Evolutionary conservation across 345 rosid species (phyloP).

Genomic region (Corchorus olitorius): DNA sequence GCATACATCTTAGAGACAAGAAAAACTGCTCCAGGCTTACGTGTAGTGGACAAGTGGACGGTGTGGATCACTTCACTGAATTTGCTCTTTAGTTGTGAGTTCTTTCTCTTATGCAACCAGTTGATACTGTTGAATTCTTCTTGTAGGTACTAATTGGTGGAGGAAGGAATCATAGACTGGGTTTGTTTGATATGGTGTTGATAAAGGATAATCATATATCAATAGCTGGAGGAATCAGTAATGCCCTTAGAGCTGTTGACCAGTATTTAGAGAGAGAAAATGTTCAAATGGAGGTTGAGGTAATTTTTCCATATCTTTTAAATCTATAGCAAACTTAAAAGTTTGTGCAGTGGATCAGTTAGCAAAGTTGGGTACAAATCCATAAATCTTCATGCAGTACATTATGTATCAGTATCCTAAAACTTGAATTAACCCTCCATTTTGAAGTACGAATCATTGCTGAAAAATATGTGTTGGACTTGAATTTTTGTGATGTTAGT

Average conservation of each 20-base stretch:
- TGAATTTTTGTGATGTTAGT: not conserved
- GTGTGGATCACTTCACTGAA: conserved; percentile 47
- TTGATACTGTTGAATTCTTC: conserved; percentile 30
- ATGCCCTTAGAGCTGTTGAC: conserved; percentile 79
- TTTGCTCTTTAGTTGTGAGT: not conserved
- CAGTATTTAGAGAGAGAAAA: conserved; percentile 59
- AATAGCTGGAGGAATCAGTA: conserved; percentile 78
- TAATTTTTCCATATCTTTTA: conserved; percentile 38
- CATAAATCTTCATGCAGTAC: not conserved
- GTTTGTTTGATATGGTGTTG: conserved; percentile 97
- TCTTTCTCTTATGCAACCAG: conserved; percentile 21
- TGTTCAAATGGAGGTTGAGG: conserved; percentile 95
- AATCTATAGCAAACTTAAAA: not conserved
- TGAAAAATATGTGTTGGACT: not conserved
- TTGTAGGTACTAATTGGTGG: conserved; percentile 92
- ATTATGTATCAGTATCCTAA: not conserved
- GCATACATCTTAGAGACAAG: conserved; percentile 89
- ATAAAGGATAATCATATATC: conserved; percentile 97
- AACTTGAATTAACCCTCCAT: not conserved
- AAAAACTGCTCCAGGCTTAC: conserved; percentile 91
- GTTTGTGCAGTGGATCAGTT: conserved; percentile 11
- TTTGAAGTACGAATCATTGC: not conserved
- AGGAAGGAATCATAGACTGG: conserved; percentile 92
- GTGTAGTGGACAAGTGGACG: conserved; percentile 97
- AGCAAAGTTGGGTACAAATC: conserved; percentile 14